Evolutionary conservation across 1,139 yeast species (phyloP).

Genomic region (Starmera stellimalicola): DNA sequence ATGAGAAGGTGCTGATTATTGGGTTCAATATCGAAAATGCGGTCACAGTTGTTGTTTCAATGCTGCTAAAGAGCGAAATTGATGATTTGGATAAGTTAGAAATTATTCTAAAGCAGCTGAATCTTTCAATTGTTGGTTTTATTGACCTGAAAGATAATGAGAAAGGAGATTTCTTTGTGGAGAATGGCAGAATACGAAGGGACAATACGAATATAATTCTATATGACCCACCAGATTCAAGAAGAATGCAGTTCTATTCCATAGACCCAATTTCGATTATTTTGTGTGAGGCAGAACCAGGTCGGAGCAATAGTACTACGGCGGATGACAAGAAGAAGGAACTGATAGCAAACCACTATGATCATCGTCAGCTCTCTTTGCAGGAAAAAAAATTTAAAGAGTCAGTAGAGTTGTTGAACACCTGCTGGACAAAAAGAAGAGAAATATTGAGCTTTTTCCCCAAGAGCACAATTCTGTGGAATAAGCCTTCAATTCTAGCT

Average conservation of each 20-base stretch:
- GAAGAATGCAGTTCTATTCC: constrained; percentile 72
- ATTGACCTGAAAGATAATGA: constrained; percentile 4
- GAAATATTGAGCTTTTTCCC: constrained; percentile 10
- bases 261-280: constrained; percentile 63
- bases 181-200: constrained; percentile 3
- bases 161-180: constrained; percentile 1
- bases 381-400: constrained; percentile 12
- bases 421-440: constrained; percentile 12
- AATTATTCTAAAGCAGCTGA: background rate
- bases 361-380: constrained; percentile 4
- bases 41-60: constrained; percentile 24
- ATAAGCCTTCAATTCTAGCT: background rate
- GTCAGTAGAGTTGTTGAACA: constrained; percentile 17
- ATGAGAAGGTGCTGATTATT: constrained; percentile 19
- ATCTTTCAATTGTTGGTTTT: background rate
- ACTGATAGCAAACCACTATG: constrained; percentile 20
- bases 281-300: constrained; percentile 29
- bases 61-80: background rate
- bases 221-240: constrained; percentile 68
- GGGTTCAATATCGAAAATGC: constrained; percentile 24
- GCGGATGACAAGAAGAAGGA: constrained; percentile 22
- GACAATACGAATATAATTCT: constrained; percentile 33
- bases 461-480: constrained; percentile 9
- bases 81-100: constrained; percentile 3
- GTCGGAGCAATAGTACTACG: constrained; percentile 17